Evolutionary conservation across 2,329 filamentous ascomycete genomes (phyloP).

Genomic region (Ceratocystis papillata): DNA sequence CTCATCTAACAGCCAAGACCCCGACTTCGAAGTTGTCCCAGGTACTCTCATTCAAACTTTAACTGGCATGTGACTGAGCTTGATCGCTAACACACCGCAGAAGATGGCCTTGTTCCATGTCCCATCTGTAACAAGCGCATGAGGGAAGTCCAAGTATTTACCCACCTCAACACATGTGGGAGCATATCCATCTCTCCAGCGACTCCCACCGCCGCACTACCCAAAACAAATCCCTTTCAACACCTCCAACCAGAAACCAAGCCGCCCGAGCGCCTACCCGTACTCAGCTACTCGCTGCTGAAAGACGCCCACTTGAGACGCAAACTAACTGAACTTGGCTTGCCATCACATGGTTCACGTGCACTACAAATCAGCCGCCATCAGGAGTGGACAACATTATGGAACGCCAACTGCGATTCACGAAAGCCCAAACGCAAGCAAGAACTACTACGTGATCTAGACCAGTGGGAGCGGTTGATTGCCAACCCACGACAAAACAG

Average conservation of each 20-base stretch:
- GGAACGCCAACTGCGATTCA: conserved; percentile 95
- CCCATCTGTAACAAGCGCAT: conserved; percentile 71
- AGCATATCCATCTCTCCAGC: conserved; percentile 31
- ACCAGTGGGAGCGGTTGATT: conserved; percentile 77
- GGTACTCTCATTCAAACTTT: conserved; percentile 26
- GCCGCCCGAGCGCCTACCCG: conserved; percentile 55
- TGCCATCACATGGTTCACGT: conserved; percentile 59
- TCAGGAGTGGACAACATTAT: conserved; percentile 87
- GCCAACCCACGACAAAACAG: conserved; percentile 16
- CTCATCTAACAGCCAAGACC: conserved; percentile 21
- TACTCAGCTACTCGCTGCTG: conserved; percentile 77
- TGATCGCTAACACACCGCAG: conserved; percentile 31
- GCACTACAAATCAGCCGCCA: conserved; percentile 67
- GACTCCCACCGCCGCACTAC: conserved; percentile 11
- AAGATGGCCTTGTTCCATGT: conserved; percentile 70
- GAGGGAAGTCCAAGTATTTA: conserved; percentile 66
- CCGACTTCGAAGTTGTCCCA: conserved; percentile 31
- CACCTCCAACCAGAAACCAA: conserved; percentile 27
- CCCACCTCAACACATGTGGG: conserved; percentile 62
- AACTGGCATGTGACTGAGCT: background rate
- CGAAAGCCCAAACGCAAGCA: conserved; percentile 56
- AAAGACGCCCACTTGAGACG: conserved; percentile 67
- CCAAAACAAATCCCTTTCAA: conserved; percentile 25
- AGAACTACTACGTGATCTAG: conserved; percentile 67
- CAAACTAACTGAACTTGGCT: conserved; percentile 70